Conservation (phyloP, 192 early-diverging fungal species). For the Backusella macrospora region DNA sequence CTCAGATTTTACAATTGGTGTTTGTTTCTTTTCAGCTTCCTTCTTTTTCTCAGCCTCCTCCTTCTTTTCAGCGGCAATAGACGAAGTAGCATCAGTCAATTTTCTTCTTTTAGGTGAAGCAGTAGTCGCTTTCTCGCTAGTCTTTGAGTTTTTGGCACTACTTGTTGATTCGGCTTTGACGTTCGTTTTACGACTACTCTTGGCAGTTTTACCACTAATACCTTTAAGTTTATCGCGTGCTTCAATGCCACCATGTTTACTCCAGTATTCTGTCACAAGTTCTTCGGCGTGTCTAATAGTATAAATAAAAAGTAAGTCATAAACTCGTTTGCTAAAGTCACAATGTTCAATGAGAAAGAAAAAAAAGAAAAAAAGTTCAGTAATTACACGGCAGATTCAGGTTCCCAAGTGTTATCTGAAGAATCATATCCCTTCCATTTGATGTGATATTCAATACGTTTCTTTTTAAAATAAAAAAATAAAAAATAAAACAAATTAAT, state of each 20-base stretch:
- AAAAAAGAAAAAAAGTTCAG: not conserved
- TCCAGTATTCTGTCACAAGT: not conserved
- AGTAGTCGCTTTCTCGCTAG: not conserved
- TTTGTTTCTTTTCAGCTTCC: not conserved
- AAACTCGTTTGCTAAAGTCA: not conserved
- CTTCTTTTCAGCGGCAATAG: not conserved
- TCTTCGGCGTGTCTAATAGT: not conserved
- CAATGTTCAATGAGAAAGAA: not conserved
- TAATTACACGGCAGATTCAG: not conserved
- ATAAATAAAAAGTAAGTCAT: not conserved
- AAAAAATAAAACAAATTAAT: not conserved
- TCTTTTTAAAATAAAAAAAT: not conserved
- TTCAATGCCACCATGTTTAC: not conserved
- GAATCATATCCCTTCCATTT: not conserved
- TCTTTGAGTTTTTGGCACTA: not conserved
- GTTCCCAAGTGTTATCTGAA: conserved; percentile 14
- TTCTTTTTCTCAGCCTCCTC: not conserved
- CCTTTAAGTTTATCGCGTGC: not conserved
- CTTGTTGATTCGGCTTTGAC: not conserved
- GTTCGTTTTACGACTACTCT: not conserved
- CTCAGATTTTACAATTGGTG: not conserved
- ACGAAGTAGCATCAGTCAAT: not conserved
- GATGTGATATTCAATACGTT: not conserved
- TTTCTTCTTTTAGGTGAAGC: not conserved
- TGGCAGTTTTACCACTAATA: not conserved